Percentiles rank a stretch among this genome's conserved stretches.
These are phyloP conservation scores for Ganoderma multipileum DNA, from an alignment of 1,284 basidiomycete species.

Conservation along the genomic window DNA sequence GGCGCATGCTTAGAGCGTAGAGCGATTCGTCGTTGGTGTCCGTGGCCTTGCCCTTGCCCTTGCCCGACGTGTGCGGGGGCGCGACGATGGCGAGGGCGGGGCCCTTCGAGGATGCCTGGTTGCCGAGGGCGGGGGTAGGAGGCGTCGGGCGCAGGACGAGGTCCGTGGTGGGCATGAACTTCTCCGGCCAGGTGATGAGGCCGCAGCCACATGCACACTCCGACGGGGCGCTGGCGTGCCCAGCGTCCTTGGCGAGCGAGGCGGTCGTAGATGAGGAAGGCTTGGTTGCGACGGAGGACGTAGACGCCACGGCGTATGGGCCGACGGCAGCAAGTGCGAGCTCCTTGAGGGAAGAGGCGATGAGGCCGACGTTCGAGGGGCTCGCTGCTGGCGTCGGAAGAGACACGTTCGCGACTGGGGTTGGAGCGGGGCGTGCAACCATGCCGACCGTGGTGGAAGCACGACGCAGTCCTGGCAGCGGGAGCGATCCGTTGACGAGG, in stretches of 20 bases:
- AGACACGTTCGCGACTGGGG: constrained; percentile 30
- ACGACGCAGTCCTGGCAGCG: constrained; percentile 12
- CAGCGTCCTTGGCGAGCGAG: constrained; percentile 14
- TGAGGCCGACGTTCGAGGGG: constrained; percentile 41
- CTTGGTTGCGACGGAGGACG: constrained; percentile 32
- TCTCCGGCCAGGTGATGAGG: constrained; percentile 44
- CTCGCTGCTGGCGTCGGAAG: constrained; percentile 46
- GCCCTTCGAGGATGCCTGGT: constrained; percentile 34
- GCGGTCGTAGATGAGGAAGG: constrained; percentile 30
- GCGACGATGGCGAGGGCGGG: constrained; percentile 38
- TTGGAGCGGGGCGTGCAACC: constrained; percentile 21
- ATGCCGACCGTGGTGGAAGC: constrained; percentile 21
- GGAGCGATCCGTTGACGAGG: constrained; percentile 55
- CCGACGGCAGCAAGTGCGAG: constrained; percentile 62
- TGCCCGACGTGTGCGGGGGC: constrained; percentile 20
- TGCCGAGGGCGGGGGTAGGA: constrained; percentile 37
- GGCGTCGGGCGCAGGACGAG: constrained; percentile 46
- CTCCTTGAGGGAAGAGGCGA: constrained; percentile 59
- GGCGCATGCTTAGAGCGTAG: constrained; percentile 49
- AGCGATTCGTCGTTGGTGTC: constrained; percentile 38
- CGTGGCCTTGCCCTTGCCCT: constrained; percentile 34
- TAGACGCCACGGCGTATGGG: constrained; percentile 47
- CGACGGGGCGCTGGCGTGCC: constrained; percentile 27
- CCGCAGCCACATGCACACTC: constrained; percentile 42
- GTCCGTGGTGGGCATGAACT: constrained; percentile 44